These are phyloP conservation scores for Prunus davidiana DNA, from an alignment of 306 rosid species.

Conservation along the genomic window DNA sequence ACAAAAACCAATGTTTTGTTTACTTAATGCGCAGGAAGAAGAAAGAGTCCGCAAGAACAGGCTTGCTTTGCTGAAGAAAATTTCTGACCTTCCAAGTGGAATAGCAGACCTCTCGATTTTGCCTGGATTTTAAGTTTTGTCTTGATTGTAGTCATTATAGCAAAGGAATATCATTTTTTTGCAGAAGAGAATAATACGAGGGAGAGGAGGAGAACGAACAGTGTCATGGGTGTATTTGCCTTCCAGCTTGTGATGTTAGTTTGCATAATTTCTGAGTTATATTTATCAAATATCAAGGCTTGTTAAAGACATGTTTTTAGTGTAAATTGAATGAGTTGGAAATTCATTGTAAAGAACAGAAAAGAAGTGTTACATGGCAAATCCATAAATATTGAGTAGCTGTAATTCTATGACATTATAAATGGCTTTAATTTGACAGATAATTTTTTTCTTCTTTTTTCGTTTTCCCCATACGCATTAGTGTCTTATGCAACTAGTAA, in stretches of 20 bases:
- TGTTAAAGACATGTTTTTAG: background rate
- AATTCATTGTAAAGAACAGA: background rate
- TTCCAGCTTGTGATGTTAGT: background rate
- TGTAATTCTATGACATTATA: too few species aligned
- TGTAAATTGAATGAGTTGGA: background rate
- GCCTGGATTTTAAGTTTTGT: slow-evolving; percentile 66
- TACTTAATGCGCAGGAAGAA: slow-evolving; percentile 52
- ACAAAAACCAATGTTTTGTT: slow-evolving; percentile 7
- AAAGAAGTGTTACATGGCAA: background rate
- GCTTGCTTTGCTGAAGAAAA: slow-evolving; percentile 68
- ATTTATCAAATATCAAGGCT: background rate
- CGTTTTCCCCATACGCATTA: too few species aligned
- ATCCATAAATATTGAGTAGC: background rate
- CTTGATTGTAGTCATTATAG: slow-evolving; percentile 3
- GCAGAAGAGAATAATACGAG: background rate
- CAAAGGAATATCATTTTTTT: background rate
- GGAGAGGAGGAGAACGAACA: background rate
- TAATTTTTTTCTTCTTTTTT: too few species aligned
- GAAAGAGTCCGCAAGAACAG: slow-evolving; percentile 71
- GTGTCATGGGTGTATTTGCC: background rate
- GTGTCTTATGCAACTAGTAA: too few species aligned
- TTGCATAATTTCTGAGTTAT: background rate
- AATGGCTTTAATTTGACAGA: too few species aligned
- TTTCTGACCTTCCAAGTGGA: slow-evolving; percentile 86
- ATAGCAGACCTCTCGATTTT: slow-evolving; percentile 75